A percentile compares a stretch with the other conserved stretches of the same genome.
Conservation (phyloP, 352 stramenopile genomes). For the Elongisporangium undulatum region DNA sequence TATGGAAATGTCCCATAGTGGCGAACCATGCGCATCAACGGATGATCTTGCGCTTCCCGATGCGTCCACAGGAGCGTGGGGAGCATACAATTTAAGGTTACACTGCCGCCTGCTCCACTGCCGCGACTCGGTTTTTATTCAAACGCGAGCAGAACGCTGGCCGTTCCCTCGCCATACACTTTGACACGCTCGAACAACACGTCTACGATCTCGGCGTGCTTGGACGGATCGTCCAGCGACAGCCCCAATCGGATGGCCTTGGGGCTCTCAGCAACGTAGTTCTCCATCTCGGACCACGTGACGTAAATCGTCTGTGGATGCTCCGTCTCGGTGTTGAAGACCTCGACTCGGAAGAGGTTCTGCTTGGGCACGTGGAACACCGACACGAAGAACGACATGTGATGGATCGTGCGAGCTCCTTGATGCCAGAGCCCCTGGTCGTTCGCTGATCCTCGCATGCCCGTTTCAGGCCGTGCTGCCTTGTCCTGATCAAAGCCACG, state of each 20-base stretch:
- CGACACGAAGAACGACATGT: conserved; percentile 71
- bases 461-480: conserved; percentile 10
- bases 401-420: conserved; percentile 52
- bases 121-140: conserved; percentile 25
- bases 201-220: conserved; percentile 40
- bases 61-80: too few relatives aligned
- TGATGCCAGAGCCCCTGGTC: conserved; percentile 72
- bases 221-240: conserved; percentile 16
- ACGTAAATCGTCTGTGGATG: conserved; percentile 77
- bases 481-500: conserved; percentile 1
- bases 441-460: conserved; percentile 15
- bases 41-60: neutral
- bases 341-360: conserved; percentile 59
- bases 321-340: conserved; percentile 80
- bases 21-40: neutral
- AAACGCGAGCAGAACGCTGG: conserved; percentile 57
- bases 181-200: conserved; percentile 59
- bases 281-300: conserved; percentile 46
- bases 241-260: conserved; percentile 18
- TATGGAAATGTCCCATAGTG: conserved; percentile 1
- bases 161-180: conserved; percentile 44
- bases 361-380: conserved; percentile 64
- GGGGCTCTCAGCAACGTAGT: conserved; percentile 48
- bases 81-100: neutral
- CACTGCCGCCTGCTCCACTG: neutral